Evolutionary conservation across 805 yeast genomes (phyloP).

Genomic region (Cephaloascus albidus): DNA sequence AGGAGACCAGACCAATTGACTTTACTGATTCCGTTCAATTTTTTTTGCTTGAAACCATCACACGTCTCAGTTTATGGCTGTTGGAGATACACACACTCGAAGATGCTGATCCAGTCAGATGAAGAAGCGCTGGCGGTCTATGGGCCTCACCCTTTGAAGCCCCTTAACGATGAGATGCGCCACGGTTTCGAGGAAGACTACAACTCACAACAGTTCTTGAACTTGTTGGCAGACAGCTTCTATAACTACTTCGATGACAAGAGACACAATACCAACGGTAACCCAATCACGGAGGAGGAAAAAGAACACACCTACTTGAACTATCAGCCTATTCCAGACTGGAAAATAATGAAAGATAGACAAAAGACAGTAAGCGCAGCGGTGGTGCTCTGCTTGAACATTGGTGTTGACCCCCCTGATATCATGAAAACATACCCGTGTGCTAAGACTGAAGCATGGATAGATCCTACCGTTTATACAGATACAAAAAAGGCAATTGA

Average conservation of each 20-base stretch:
- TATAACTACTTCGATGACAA: constrained; percentile 85
- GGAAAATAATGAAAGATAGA: constrained; percentile 87
- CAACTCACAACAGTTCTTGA: constrained; percentile 46
- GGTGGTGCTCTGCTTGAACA: constrained; percentile 76
- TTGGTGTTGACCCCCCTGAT: constrained; percentile 98
- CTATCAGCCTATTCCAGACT: constrained; percentile 71
- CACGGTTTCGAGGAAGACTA: constrained; percentile 62
- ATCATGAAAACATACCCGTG: constrained; percentile 87
- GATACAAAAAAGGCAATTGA: constrained; percentile 90
- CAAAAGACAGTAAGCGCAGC: constrained; percentile 94
- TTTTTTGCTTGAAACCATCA: no score
- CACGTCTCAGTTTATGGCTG: no score
- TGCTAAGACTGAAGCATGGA: constrained; percentile 88
- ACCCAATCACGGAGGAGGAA: constrained; percentile 55
- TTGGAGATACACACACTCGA: no score
- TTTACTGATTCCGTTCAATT: no score
- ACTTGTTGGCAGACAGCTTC: constrained; percentile 54
- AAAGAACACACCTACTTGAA: constrained; percentile 33
- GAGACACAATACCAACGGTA: constrained; percentile 85
- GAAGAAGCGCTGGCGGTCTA: no score
- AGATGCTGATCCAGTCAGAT: no score
- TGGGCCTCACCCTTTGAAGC: constrained; percentile 30
- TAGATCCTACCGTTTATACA: constrained; percentile 72
- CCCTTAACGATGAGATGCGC: constrained; percentile 46
- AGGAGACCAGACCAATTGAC: no score